phyloP scores from a whole-genome alignment of 805 yeast species.

The Candida maltosa region DNA sequence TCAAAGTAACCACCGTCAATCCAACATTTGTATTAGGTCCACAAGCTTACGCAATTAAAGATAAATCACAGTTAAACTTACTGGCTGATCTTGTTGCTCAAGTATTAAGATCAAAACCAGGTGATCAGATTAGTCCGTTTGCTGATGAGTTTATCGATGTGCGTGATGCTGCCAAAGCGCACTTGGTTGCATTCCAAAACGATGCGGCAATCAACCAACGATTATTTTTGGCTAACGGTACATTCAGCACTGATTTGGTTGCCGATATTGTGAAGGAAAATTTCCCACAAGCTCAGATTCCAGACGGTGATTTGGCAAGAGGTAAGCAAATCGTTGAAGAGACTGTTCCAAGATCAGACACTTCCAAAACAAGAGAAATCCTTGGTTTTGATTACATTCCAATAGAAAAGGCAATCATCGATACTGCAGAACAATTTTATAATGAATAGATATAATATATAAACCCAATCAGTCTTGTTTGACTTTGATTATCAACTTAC shows the following conservation, averaged over 20 bases:
- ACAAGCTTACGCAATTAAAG: slow-evolving; percentile 20
- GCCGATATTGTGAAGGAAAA: slow-evolving; percentile 26
- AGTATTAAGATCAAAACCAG: slow-evolving; percentile 26
- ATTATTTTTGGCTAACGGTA: slow-evolving; percentile 27
- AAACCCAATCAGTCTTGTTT: too few relatives aligned
- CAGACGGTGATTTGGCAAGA: slow-evolving; percentile 21
- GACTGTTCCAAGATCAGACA: too few relatives aligned
- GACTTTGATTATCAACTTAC: too few relatives aligned
- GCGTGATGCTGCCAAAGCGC: slow-evolving; percentile 45
- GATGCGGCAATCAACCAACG: slow-evolving; percentile 21
- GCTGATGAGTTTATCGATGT: slow-evolving; percentile 35
- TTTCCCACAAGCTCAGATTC: slow-evolving; percentile 11
- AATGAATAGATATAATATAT: not conserved
- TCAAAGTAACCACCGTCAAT: slow-evolving; percentile 14
- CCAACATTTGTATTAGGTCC: slow-evolving; percentile 25
- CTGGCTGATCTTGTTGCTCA: slow-evolving; percentile 38
- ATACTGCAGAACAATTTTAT: slow-evolving; percentile 31
- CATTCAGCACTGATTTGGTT: slow-evolving; percentile 27
- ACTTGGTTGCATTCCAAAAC: slow-evolving; percentile 33
- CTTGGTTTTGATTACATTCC: slow-evolving; percentile 36
- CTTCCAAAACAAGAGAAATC: slow-evolving; percentile 26
- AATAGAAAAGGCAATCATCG: slow-evolving; percentile 39
- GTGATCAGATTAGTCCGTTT: slow-evolving; percentile 17
- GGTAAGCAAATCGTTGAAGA: too few relatives aligned
- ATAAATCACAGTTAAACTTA: slow-evolving; percentile 25